Evolutionary conservation across 805 yeast genomes (phyloP).

Genomic region (Spathaspora passalidarum): DNA sequence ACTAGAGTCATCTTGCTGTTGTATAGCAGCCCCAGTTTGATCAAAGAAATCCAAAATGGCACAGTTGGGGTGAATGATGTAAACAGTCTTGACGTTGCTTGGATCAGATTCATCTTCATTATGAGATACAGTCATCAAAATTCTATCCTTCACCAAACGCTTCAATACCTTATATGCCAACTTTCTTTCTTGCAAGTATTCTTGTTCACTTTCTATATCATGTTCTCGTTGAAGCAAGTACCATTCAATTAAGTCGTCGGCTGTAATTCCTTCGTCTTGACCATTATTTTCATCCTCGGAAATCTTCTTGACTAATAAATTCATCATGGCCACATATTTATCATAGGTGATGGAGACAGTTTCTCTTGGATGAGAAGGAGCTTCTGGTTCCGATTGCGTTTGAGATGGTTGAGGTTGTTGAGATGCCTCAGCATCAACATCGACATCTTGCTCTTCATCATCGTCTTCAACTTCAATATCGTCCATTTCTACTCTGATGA

Average conservation of each 20-base stretch:
- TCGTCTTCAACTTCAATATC: conserved; percentile 86
- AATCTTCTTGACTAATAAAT: conserved; percentile 63
- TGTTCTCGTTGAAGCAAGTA: conserved; percentile 74
- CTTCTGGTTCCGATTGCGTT: conserved; percentile 2
- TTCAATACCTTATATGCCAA: conserved; percentile 77
- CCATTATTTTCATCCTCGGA: conserved; percentile 52
- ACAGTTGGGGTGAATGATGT: conserved; percentile 73
- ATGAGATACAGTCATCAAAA: conserved; percentile 57
- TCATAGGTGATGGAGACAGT: conserved; percentile 69
- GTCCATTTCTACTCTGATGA: conserved; percentile 90
- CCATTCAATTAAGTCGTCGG: conserved; percentile 71
- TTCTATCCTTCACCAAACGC: conserved; percentile 78
- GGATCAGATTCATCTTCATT: conserved; percentile 22
- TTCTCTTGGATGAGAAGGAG: conserved; percentile 16
- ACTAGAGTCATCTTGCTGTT: conserved; percentile 14
- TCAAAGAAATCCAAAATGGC: conserved; percentile 68
- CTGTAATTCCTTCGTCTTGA: conserved; percentile 60
- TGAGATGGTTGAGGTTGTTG: conserved; percentile 13
- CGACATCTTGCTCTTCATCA: conserved; percentile 25
- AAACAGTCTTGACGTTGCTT: conserved; percentile 22
- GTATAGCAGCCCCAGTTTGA: conserved; percentile 20
- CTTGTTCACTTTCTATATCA: conserved; percentile 64
- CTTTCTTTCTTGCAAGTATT: conserved; percentile 66
- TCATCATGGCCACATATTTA: conserved; percentile 81
- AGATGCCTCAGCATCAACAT: conserved; percentile 8